A percentile compares a stretch with the other conserved stretches of the same genome.
Conservation (phyloP, 2,329 filamentous ascomycete species). For the Graphium sp. region DNA sequence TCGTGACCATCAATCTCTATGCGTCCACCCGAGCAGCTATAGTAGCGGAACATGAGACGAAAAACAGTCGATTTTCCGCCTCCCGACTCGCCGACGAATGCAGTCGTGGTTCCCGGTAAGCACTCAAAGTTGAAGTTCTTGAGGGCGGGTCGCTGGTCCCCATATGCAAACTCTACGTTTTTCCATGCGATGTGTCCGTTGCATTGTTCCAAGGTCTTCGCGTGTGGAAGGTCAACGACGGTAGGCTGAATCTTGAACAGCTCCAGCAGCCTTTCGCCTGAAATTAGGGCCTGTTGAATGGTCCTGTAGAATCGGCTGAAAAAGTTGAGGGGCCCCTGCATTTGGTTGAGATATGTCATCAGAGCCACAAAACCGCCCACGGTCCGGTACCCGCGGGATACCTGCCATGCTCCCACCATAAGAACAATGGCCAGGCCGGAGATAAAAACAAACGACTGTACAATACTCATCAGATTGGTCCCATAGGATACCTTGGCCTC, state of each 20-base stretch:
- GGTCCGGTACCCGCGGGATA: conserved; percentile 44
- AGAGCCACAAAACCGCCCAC: conserved; percentile 60
- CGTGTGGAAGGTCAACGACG: conserved; percentile 61
- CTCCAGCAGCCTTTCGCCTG: conserved; percentile 85
- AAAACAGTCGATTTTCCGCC: conserved; percentile 96
- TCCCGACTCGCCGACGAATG: conserved; percentile 89
- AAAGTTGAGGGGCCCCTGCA: conserved; percentile 70
- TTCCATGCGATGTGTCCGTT: conserved; percentile 74
- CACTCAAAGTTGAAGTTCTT: conserved; percentile 75
- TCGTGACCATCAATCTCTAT: conserved; percentile 76
- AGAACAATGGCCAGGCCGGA: conserved; percentile 55
- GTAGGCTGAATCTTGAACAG: conserved; percentile 93
- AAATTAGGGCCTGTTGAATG: conserved; percentile 94
- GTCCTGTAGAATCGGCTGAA: conserved; percentile 92
- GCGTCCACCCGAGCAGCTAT: conserved; percentile 64
- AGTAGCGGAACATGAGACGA: conserved; percentile 90
- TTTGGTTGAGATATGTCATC: conserved; percentile 62
- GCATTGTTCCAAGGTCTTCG: conserved; percentile 47
- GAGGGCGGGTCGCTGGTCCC: conserved; percentile 63
- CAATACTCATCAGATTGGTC: conserved; percentile 66
- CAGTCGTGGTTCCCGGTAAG: conserved; percentile 78
- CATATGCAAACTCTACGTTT: conserved; percentile 77
- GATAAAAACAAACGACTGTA: conserved; percentile 67
- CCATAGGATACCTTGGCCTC: conserved; percentile 65
- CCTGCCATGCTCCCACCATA: conserved; percentile 62